These are phyloP conservation scores for Candida quercuum DNA, from an alignment of 805 yeast genomes.

Conservation along the genomic window DNA sequence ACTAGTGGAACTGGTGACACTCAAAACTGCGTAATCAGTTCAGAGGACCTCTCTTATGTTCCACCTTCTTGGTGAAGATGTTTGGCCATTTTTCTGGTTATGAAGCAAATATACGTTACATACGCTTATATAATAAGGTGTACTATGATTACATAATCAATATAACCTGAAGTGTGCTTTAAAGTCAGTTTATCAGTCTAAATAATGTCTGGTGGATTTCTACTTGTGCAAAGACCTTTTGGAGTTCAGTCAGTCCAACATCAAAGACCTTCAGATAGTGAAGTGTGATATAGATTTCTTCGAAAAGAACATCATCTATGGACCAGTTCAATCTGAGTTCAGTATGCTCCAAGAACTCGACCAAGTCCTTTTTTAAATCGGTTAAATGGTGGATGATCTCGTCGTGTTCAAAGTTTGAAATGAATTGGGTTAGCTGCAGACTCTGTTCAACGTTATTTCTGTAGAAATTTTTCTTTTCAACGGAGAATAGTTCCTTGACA, in stretches of 20 bases:
- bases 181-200: no score
- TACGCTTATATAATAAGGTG: no score
- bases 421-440: constrained; percentile 8
- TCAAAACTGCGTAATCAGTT: no score
- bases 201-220: not conserved
- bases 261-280: constrained; percentile 2
- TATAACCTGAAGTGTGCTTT: no score
- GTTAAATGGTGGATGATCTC: constrained; percentile 3
- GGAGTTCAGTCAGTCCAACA: not conserved
- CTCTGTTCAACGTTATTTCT: constrained; percentile 39
- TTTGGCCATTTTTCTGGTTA: not conserved
- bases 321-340: constrained; percentile 12
- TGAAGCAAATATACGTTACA: no score
- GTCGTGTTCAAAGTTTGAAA: constrained; percentile 15
- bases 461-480: constrained; percentile 66
- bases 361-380: constrained; percentile 4
- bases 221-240: not conserved
- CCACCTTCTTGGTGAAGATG: no score
- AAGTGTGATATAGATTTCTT: constrained; percentile 4
- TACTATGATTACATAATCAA: no score
- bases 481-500: constrained; percentile 47
- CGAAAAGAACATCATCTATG: constrained; percentile 17
- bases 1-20: not conserved
- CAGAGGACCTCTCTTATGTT: no score
- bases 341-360: not conserved